phyloP scores from a whole-genome alignment of 129 eudicot species.

The Heracleum sosnowskyi region DNA sequence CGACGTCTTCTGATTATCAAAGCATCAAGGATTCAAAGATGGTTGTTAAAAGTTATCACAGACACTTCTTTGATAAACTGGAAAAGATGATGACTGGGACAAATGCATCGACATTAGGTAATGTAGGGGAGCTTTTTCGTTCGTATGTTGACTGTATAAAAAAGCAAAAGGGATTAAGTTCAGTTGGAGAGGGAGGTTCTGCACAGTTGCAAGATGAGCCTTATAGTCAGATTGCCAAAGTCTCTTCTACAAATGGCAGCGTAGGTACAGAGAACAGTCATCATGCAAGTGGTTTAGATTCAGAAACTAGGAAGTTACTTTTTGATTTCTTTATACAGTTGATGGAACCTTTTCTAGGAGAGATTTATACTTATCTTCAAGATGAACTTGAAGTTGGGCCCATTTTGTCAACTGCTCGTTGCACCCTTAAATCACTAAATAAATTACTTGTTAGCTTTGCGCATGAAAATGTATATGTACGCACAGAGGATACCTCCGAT shows the following conservation, averaged over 20 bases:
- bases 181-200: slow-evolving; percentile 25
- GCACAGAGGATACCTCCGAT: slow-evolving; percentile 72
- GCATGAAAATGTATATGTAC: slow-evolving; percentile 50
- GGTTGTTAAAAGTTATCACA: slow-evolving; percentile 69
- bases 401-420: slow-evolving; percentile 24
- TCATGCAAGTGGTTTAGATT: slow-evolving; percentile 19
- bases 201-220: slow-evolving; percentile 10
- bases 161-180: slow-evolving; percentile 41
- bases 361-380: slow-evolving; percentile 35
- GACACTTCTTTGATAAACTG: slow-evolving; percentile 68
- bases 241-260: slow-evolving; percentile 9
- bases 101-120: slow-evolving; percentile 41
- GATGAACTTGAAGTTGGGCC: slow-evolving; percentile 30
- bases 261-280: slow-evolving; percentile 15
- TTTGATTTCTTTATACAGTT: slow-evolving; percentile 73
- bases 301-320: slow-evolving; percentile 56
- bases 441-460: slow-evolving; percentile 38
- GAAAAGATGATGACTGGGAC: slow-evolving; percentile 42
- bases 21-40: slow-evolving; percentile 34
- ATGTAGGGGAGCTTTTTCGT: slow-evolving; percentile 65
- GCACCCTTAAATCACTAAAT: slow-evolving; percentile 48
- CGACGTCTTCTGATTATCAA: slow-evolving; percentile 28
- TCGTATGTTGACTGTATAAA: slow-evolving; percentile 46
- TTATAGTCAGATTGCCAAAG: slow-evolving; percentile 12
- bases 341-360: slow-evolving; percentile 56